phyloP scores from a whole-genome alignment of 2,329 filamentous ascomycete species.

The Colletotrichum sansevieriae region DNA sequence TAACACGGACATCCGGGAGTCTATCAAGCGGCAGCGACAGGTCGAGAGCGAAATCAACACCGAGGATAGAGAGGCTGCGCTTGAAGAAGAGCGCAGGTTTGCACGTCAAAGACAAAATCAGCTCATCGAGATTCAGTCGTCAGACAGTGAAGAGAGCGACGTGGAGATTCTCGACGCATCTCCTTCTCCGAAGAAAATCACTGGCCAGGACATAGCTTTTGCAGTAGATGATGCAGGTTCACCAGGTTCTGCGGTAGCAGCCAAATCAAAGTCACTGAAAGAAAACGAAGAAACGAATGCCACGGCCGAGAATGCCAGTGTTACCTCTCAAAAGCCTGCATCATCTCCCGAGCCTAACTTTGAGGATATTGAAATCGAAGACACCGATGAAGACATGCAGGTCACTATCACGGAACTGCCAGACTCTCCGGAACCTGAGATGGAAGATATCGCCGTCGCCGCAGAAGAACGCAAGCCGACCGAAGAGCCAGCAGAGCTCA shows the following conservation, averaged over 20 bases:
- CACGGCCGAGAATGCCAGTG: not conserved
- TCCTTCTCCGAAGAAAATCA: conserved; percentile 48
- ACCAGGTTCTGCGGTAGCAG: not conserved
- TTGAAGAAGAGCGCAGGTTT: conserved; percentile 66
- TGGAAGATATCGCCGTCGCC: conserved; percentile 15
- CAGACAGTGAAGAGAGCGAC: conserved; percentile 69
- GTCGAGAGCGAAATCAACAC: conserved; percentile 73
- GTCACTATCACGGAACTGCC: conserved; percentile 44
- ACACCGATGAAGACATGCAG: conserved; percentile 50
- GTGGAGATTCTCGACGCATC: conserved; percentile 68
- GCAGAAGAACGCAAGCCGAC: conserved; percentile 13
- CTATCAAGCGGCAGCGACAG: conserved; percentile 69
- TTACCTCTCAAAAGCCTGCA: not conserved
- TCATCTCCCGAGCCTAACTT: conserved; percentile 49
- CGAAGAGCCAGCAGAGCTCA: conserved; percentile 38
- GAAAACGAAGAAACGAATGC: not conserved
- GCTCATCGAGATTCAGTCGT: conserved; percentile 73
- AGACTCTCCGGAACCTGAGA: conserved; percentile 37
- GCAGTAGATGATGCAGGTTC: conserved; percentile 36
- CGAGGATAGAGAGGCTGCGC: conserved; percentile 69
- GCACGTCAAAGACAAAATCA: conserved; percentile 59
- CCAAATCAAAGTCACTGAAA: not conserved
- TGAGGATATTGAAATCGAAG: conserved; percentile 52
- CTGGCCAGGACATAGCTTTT: not conserved
- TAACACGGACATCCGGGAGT: conserved; percentile 74